Base-by-base conservation (phyloP, 805 yeast genomes). In the Ascoidea tarda region DNA sequence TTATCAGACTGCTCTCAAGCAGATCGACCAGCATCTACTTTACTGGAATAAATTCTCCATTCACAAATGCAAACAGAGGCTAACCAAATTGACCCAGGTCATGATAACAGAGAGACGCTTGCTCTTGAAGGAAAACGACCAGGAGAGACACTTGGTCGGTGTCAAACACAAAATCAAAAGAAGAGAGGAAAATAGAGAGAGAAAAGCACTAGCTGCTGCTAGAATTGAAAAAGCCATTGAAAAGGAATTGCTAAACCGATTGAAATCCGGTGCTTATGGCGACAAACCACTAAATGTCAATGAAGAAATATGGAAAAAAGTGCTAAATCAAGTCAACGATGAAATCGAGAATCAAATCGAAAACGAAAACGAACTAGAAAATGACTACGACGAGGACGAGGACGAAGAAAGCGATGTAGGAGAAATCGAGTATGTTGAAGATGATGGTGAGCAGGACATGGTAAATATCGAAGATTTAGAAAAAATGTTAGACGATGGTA, bases 191-290 rank as follows among this genome's bases (percentile, higher is more conserved):
- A 85, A 87, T 57, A 79, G 99, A 68, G 99, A 93, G 70, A 78
- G 99, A 68, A 93, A 93, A 71, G 99, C 99, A 0, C 73, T 93
- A 56, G 87, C 87, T 31, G 98, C 99, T 46, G 99, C 99, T 32
- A 87, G 86, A 73, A 87, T 93, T 60, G 99, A 93, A 66, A 88
- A 87, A 70, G 89, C 96, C 12, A 93, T 93, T 60, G 99, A 93
- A 69, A 88, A 88, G 70, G 99, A 93, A 69, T 76, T 93, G 59
- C 75, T 93, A 63, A 96, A 90, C 52, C 82, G 99, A 69, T 78
- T 93, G 63, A 93, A 93, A 80, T 82, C 91, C 63, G 99, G 99
- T 56, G 98, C 98, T 2, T 93, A 93, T 65, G 99, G 99, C 59
- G 98, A 93, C 64, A 87, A 91, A 68, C 99, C 99, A 53, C 74